phyloP scores from a whole-genome alignment of 1,284 basidiomycete genomes.

The Papiliotrema terrestris region DNA sequence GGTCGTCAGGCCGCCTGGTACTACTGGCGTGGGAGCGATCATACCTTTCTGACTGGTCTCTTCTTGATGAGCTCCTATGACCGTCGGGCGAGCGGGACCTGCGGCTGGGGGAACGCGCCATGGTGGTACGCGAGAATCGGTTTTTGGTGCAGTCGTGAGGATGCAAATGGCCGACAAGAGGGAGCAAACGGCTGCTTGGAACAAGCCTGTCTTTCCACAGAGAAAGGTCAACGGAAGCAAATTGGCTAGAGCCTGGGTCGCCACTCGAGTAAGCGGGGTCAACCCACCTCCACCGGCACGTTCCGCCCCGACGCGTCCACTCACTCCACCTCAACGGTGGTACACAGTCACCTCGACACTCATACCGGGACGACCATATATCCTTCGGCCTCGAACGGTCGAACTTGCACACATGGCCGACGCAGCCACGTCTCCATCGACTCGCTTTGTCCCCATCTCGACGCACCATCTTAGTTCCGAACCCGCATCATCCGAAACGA shows the following conservation, averaged over 20 bases:
- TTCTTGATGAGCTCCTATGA: neutral
- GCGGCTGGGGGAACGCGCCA: constrained; percentile 2
- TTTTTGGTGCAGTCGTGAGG: too few species aligned
- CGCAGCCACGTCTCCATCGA: constrained; percentile 5
- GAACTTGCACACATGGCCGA: too few species aligned
- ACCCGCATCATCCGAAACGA: constrained; percentile 23
- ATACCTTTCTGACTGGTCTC: constrained; percentile 3
- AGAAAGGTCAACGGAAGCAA: too few species aligned
- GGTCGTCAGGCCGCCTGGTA: constrained; percentile 8
- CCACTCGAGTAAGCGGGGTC: neutral
- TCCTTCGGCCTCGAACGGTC: too few species aligned
- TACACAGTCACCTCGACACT: neutral
- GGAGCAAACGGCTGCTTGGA: too few species aligned
- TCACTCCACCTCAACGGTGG: neutral
- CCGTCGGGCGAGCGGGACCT: neutral
- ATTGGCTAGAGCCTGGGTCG: too few species aligned
- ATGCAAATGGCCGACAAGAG: too few species aligned
- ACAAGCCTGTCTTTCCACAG: too few species aligned
- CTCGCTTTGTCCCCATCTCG: constrained; percentile 23
- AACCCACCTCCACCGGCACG: too few species aligned
- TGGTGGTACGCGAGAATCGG: neutral
- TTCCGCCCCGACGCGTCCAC: too few species aligned
- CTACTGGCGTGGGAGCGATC: constrained; percentile 3
- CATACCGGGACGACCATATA: too few species aligned
- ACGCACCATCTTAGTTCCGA: constrained; percentile 21